These are phyloP conservation scores for Phytophthora uliginosa DNA, from an alignment of 352 stramenopile genomes.

Conservation along the genomic window DNA sequence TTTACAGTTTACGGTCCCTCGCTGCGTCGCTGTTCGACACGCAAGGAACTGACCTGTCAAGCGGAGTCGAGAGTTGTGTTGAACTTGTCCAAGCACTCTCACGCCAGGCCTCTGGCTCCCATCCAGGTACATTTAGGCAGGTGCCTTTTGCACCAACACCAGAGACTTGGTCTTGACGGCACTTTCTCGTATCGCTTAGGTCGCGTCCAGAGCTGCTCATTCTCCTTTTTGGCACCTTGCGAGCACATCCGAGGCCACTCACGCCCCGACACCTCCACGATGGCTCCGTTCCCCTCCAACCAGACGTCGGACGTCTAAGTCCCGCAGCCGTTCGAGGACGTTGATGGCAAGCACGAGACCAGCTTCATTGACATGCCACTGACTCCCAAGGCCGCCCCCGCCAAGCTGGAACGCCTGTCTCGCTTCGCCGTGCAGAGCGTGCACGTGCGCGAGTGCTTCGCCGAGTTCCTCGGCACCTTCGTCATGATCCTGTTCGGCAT, in stretches of 20 bases:
- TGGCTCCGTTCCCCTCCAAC: constrained; percentile 30
- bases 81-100: constrained; percentile 31
- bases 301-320: constrained; percentile 19
- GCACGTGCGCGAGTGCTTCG: constrained; percentile 50
- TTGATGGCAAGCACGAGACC: constrained; percentile 26
- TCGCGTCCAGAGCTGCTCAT: constrained; percentile 18
- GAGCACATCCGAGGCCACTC: constrained; percentile 14
- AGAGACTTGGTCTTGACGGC: constrained; percentile 14
- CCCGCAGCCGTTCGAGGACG: constrained; percentile 22
- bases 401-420: neutral
- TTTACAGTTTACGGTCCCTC: constrained; percentile 23
- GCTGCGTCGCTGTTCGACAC: constrained; percentile 18
- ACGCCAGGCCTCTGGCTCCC: constrained; percentile 16
- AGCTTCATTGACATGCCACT: constrained; percentile 29
- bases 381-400: constrained; percentile 20
- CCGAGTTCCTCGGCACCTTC: constrained; percentile 57
- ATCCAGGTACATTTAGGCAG: neutral
- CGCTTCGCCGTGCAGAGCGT: constrained; percentile 38
- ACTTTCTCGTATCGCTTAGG: constrained; percentile 7
- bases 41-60: constrained; percentile 19
- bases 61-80: constrained; percentile 12
- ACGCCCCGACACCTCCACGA: constrained; percentile 1
- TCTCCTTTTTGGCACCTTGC: constrained; percentile 24
- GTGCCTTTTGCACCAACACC: neutral
- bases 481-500: constrained; percentile 62